Evolutionary conservation across 768 basidiomycete genomes (phyloP).

Genomic region (Strobilomyces dryophilus): DNA sequence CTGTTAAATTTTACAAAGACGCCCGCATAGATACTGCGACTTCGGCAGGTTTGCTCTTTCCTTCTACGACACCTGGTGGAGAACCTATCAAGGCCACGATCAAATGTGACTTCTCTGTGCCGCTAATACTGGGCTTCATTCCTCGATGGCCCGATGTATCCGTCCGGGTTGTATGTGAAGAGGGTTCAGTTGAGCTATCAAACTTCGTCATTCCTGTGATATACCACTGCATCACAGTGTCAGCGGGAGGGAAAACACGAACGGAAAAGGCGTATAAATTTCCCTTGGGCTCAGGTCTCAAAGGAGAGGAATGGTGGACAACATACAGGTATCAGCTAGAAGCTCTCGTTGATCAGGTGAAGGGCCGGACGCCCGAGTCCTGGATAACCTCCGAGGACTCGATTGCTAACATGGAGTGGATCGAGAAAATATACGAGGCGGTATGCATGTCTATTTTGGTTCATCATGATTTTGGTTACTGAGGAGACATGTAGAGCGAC

Average conservation of each 20-base stretch:
- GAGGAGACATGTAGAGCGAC: conserved; percentile 21
- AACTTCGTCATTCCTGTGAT: conserved; percentile 45
- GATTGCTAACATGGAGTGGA: conserved; percentile 50
- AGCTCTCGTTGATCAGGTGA: conserved; percentile 57
- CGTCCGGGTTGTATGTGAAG: conserved; percentile 40
- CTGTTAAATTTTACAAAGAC: conserved; percentile 27
- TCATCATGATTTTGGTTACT: not conserved
- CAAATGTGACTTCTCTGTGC: conserved; percentile 31
- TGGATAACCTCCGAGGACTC: conserved; percentile 57
- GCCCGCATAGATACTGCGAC: conserved; percentile 38
- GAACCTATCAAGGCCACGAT: conserved; percentile 35
- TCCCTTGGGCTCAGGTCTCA: conserved; percentile 22
- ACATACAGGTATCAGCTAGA: conserved; percentile 56
- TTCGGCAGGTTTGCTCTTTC: conserved; percentile 37
- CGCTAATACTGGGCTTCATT: conserved; percentile 33
- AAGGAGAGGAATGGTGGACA: conserved; percentile 58
- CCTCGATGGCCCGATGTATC: conserved; percentile 36
- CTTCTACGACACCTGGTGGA: conserved; percentile 23
- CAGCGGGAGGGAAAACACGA: conserved; percentile 28
- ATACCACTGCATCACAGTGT: conserved; percentile 48
- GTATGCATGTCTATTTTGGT: conserved; percentile 26
- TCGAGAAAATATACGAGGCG: conserved; percentile 55
- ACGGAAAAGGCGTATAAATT: conserved; percentile 45
- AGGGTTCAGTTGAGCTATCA: conserved; percentile 37
- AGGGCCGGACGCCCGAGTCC: conserved; percentile 45